These are phyloP conservation scores for Solanum virginianum DNA, from an alignment of 257 asterid genomes.

Conservation along the genomic window DNA sequence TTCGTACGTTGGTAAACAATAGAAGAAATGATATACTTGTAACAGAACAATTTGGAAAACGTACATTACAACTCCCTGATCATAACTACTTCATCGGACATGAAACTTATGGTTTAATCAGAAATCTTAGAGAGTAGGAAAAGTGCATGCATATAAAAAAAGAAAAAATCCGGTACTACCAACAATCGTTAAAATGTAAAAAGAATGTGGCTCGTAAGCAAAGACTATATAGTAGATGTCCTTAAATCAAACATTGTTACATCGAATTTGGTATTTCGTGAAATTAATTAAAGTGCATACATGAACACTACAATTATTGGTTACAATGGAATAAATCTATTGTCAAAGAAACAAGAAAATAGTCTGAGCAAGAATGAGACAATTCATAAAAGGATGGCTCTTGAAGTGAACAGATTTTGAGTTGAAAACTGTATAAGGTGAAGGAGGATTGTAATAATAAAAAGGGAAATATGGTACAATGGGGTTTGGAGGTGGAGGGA, in stretches of 20 bases:
- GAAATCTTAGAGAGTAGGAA: background rate
- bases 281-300: too few relatives aligned
- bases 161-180: too few relatives aligned
- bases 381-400: constrained; percentile 1
- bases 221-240: background rate
- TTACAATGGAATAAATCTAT: background rate
- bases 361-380: background rate
- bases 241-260: background rate
- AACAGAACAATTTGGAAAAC: background rate
- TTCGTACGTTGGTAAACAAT: too few relatives aligned
- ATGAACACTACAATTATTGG: background rate
- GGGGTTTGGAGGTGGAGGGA: constrained; percentile 58
- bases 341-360: constrained; percentile 6
- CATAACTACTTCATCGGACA: too few relatives aligned
- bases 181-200: background rate
- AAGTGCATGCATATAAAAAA: background rate
- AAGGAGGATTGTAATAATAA: constrained; percentile 31
- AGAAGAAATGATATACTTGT: background rate
- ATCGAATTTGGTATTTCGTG: background rate
- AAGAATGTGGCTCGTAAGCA: background rate
- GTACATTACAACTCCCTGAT: background rate
- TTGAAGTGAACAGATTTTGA: constrained; percentile 15
- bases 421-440: constrained; percentile 6
- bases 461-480: constrained; percentile 39
- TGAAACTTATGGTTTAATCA: background rate